phyloP scores from a whole-genome alignment of 179 eudicot genomes.

The Spergularia azorica region DNA sequence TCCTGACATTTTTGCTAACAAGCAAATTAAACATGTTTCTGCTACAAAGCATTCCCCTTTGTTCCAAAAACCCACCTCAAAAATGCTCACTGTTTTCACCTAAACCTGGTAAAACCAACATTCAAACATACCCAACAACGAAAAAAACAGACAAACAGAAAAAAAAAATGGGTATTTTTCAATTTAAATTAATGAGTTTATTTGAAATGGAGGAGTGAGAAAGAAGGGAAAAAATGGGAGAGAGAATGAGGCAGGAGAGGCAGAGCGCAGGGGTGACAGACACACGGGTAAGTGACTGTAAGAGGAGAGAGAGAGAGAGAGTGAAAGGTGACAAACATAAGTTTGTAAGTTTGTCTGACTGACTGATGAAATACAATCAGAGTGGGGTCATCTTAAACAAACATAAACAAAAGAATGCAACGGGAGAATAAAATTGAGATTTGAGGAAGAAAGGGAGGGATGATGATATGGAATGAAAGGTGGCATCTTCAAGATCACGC shows the following conservation, averaged over 20 bases:
- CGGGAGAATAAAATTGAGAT: too few species aligned
- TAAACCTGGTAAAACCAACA: slow-evolving; percentile 15
- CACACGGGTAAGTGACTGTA: neutral
- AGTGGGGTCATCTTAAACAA: too few species aligned
- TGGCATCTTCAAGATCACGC: neutral
- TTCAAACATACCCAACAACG: neutral
- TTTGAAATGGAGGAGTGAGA: neutral
- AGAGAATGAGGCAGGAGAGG: neutral
- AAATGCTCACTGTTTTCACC: neutral
- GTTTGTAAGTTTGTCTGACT: neutral
- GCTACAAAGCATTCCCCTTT: slow-evolving; percentile 36
- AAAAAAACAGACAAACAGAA: neutral
- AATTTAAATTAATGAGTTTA: neutral
- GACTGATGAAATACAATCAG: too few species aligned
- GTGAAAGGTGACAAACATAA: neutral
- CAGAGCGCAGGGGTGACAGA: slow-evolving; percentile 9
- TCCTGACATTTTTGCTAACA: slow-evolving; percentile 66
- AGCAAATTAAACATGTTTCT: slow-evolving; percentile 64
- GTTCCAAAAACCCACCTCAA: slow-evolving; percentile 10
- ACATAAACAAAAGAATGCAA: too few species aligned
- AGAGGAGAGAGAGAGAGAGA: neutral
- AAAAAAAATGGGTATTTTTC: neutral
- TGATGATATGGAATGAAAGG: neutral
- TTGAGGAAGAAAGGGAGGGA: neutral
- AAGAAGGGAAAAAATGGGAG: neutral